phyloP scores from a whole-genome alignment of 1,284 basidiomycete genomes.

The Apiotrichum mycotoxinovorans region DNA sequence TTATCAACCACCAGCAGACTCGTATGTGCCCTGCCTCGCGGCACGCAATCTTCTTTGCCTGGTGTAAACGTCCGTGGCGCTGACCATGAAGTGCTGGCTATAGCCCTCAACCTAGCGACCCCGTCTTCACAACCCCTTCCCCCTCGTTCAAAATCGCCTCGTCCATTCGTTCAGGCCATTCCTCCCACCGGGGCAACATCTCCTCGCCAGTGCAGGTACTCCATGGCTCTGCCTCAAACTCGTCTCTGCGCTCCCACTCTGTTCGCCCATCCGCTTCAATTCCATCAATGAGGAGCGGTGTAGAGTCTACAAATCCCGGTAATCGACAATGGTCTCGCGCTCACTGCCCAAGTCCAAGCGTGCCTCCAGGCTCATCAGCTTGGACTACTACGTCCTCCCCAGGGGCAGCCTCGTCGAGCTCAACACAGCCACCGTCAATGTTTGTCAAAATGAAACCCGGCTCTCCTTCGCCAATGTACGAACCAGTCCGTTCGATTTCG shows the following conservation, averaged over 20 bases:
- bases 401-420: not conserved
- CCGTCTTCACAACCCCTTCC: not conserved
- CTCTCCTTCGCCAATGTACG: not conserved
- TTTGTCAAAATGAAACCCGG: not conserved
- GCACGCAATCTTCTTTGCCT: not conserved
- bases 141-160: not conserved
- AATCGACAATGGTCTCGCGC: conserved; percentile 2
- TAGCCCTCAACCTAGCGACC: not conserved
- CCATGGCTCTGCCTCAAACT: not conserved
- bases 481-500: not conserved
- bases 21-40: not conserved
- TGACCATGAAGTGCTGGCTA: not conserved
- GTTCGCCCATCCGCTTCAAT: not conserved
- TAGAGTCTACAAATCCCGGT: not conserved
- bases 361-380: not conserved
- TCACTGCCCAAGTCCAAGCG: conserved; percentile 1
- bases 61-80: not conserved
- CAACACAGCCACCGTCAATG: not conserved
- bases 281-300: not conserved
- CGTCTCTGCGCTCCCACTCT: not conserved
- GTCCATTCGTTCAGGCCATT: not conserved
- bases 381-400: not conserved
- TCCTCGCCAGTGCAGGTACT: not conserved
- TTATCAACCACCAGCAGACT: not conserved
- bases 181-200: not conserved